Evolutionary conservation across 1,284 basidiomycete genomes (phyloP).

Genomic region (Megacollybia platyphylla): DNA sequence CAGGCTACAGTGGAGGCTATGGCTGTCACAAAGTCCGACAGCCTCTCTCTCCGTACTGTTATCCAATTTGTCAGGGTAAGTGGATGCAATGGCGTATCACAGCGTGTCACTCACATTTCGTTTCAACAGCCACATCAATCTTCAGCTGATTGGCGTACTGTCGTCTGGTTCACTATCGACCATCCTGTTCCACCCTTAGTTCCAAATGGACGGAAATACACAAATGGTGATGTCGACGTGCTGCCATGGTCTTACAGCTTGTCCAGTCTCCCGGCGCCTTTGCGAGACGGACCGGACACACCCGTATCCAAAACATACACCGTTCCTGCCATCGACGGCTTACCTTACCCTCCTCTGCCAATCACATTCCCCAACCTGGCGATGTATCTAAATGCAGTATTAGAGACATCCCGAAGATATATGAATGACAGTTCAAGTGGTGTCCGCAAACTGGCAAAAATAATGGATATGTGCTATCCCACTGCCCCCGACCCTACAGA

Average conservation of each 20-base stretch:
- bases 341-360: conserved; percentile 57
- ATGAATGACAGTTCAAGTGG: conserved; percentile 44
- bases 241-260: conserved; percentile 63
- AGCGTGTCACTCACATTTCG: neutral
- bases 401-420: conserved; percentile 54
- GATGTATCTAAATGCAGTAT: conserved; percentile 55
- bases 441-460: conserved; percentile 53
- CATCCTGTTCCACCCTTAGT: conserved; percentile 37
- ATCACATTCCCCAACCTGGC: conserved; percentile 64
- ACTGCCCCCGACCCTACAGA: conserved; percentile 21
- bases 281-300: conserved; percentile 51
- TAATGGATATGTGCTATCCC: conserved; percentile 50
- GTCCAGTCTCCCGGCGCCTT: conserved; percentile 40
- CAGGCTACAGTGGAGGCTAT: conserved; percentile 59
- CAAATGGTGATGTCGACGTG: conserved; percentile 42
- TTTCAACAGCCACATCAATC: conserved; percentile 37
- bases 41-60: conserved; percentile 51
- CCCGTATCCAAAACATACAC: conserved; percentile 55
- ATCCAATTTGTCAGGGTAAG: conserved; percentile 64
- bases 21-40: conserved; percentile 40
- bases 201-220: conserved; percentile 32
- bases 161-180: conserved; percentile 67
- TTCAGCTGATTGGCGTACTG: conserved; percentile 52
- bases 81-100: neutral
- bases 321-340: conserved; percentile 42